These are phyloP conservation scores for Leucocoprinus sp. DNA, from an alignment of 768 basidiomycete species.

Conservation along the genomic window DNA sequence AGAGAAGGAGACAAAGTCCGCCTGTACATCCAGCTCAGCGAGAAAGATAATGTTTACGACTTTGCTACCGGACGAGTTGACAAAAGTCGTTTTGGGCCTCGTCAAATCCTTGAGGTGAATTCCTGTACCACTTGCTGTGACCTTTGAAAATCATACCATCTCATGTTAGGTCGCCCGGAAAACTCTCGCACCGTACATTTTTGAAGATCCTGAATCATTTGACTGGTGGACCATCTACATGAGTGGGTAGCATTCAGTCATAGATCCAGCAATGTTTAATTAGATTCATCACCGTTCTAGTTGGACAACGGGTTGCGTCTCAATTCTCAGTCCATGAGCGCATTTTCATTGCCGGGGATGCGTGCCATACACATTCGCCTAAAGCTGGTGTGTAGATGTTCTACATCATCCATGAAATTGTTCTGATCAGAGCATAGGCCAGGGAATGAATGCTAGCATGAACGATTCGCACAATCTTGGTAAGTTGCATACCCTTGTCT, in stretches of 20 bases:
- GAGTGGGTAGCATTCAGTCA: slow-evolving; percentile 30
- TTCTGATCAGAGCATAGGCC: slow-evolving; percentile 29
- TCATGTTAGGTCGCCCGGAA: slow-evolving; percentile 41
- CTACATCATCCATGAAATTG: too few relatives aligned
- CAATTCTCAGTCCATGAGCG: slow-evolving; percentile 52
- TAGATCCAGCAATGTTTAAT: not conserved
- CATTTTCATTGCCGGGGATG: slow-evolving; percentile 72
- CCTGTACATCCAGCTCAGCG: slow-evolving; percentile 62
- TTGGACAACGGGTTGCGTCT: slow-evolving; percentile 69
- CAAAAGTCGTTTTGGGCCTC: slow-evolving; percentile 40
- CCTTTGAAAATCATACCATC: not conserved
- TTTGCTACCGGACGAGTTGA: slow-evolving; percentile 42
- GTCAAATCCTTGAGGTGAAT: slow-evolving; percentile 45
- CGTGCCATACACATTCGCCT: slow-evolving; percentile 62
- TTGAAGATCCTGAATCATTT: slow-evolving; percentile 39
- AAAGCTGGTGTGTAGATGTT: slow-evolving; percentile 41
- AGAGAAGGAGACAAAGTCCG: slow-evolving; percentile 62
- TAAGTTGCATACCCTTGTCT: slow-evolving; percentile 14
- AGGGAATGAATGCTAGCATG: slow-evolving; percentile 76
- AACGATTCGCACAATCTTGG: slow-evolving; percentile 68
- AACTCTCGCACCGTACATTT: slow-evolving; percentile 47
- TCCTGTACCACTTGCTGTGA: not conserved
- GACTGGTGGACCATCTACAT: slow-evolving; percentile 73
- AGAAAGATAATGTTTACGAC: slow-evolving; percentile 32
- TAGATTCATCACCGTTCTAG: slow-evolving; percentile 22